These are phyloP conservation scores for Globisporangium mamillatum DNA, from an alignment of 352 stramenopile genomes.

Conservation along the genomic window DNA sequence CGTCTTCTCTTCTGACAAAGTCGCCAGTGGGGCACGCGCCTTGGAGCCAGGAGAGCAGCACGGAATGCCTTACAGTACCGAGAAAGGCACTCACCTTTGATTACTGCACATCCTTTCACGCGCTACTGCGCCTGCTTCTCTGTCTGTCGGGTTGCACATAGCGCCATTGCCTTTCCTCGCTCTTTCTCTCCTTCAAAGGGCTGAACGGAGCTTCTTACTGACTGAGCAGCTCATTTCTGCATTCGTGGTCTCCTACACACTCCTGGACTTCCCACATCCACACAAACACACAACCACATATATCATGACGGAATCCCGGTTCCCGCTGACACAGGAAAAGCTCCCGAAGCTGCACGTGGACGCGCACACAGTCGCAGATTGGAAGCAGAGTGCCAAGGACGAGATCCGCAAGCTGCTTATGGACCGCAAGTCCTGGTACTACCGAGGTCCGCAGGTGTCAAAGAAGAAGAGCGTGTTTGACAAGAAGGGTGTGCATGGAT, in stretches of 20 bases:
- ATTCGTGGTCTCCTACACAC: slow-evolving; percentile 8
- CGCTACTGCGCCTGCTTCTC: not conserved
- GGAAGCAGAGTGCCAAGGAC: not conserved
- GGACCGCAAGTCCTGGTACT: slow-evolving; percentile 12
- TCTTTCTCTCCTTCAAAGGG: not conserved
- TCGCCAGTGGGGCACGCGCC: slow-evolving; percentile 1
- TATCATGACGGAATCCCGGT: not conserved
- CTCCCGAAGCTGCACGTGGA: slow-evolving; percentile 6
- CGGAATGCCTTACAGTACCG: not conserved
- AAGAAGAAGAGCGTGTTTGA: slow-evolving; percentile 12
- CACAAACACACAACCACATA: not conserved
- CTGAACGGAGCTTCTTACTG: not conserved
- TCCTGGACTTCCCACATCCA: not conserved
- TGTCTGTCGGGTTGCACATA: not conserved
- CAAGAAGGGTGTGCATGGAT: slow-evolving; percentile 8
- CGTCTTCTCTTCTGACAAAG: not conserved
- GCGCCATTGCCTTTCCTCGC: not conserved
- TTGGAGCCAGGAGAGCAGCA: not conserved
- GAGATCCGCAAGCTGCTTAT: slow-evolving; percentile 2
- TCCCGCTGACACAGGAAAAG: slow-evolving; percentile 4
- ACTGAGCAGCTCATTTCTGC: not conserved
- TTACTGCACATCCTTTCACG: slow-evolving; percentile 3
- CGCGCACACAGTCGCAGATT: not conserved
- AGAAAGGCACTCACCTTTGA: not conserved
- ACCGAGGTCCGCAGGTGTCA: not conserved